phyloP scores from a whole-genome alignment of 2,329 filamentous ascomycete genomes.

The Aureobasidium zeae region DNA sequence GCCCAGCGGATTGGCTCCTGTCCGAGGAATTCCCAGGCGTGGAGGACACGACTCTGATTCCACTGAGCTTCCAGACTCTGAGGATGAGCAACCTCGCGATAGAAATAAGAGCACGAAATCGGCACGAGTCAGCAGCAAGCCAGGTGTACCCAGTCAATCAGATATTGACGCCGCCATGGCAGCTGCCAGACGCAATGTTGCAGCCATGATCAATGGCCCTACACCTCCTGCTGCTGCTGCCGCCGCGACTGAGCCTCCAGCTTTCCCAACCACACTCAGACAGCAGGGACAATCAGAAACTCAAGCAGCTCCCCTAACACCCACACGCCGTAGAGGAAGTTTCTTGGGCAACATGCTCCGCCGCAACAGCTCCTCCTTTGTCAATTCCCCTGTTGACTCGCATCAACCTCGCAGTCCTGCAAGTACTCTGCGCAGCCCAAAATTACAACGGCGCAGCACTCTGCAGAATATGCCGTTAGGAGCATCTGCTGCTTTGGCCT shows the following conservation, averaged over 20 bases:
- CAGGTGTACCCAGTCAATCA: conserved; percentile 26
- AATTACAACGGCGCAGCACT: conserved; percentile 11
- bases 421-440: conserved; percentile 23
- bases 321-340: conserved; percentile 22
- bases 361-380: conserved; percentile 24
- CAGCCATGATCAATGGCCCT: conserved; percentile 21
- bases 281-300: no score
- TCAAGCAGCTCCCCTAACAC: conserved; percentile 9
- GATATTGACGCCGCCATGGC: conserved; percentile 33
- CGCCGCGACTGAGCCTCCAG: conserved; percentile 23
- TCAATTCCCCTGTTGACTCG: conserved; percentile 16
- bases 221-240: conserved; percentile 17
- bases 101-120: conserved; percentile 20
- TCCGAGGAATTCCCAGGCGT: conserved; percentile 52
- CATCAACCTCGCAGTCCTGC: conserved; percentile 20
- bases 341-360: conserved; percentile 30
- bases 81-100: conserved; percentile 31
- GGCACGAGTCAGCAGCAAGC: conserved; percentile 35
- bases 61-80: conserved; percentile 41
- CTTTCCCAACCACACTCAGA: neutral
- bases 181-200: conserved; percentile 26
- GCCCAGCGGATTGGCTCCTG: conserved; percentile 38
- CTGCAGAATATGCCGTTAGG: no score
- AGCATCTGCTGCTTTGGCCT: no score
- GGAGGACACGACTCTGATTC: conserved; percentile 48